Percentiles rank a stretch among this genome's conserved stretches.
Evolutionary conservation across 768 basidiomycete genomes (phyloP).

Genomic region (Lepiota subincarnata): DNA sequence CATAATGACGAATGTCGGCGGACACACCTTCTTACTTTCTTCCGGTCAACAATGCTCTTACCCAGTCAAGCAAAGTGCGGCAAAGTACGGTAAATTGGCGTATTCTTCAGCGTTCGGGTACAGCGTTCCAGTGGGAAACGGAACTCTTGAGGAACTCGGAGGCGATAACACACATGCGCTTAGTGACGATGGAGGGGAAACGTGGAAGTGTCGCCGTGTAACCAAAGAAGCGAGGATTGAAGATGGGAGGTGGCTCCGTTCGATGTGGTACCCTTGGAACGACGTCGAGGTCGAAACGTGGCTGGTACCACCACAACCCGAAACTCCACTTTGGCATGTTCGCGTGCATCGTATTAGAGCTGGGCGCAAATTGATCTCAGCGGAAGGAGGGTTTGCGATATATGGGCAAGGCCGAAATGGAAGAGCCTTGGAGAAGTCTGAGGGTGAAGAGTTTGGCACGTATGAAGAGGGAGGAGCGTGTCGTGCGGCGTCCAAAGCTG

Average conservation of each 20-base stretch:
- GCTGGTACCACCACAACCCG: slow-evolving; percentile 59
- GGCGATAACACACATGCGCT: slow-evolving; percentile 70
- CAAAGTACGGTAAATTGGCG: slow-evolving; percentile 76
- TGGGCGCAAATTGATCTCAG: slow-evolving; percentile 46
- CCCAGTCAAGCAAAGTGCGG: slow-evolving; percentile 71
- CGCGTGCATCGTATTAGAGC: slow-evolving; percentile 61
- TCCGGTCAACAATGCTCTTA: slow-evolving; percentile 80
- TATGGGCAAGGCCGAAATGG: slow-evolving; percentile 63
- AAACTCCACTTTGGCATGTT: slow-evolving; percentile 63
- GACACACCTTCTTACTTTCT: slow-evolving; percentile 68
- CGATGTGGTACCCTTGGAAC: slow-evolving; percentile 73
- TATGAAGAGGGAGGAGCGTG: slow-evolving; percentile 43
- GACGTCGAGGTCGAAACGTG: slow-evolving; percentile 73
- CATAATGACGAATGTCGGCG: slow-evolving; percentile 57
- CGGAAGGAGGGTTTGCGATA: slow-evolving; percentile 70
- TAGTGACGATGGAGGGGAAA: slow-evolving; percentile 66
- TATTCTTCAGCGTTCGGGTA: slow-evolving; percentile 80
- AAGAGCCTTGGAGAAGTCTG: slow-evolving; percentile 49
- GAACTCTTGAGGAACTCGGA: slow-evolving; percentile 66
- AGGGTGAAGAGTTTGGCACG: slow-evolving; percentile 42
- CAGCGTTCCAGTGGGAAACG: slow-evolving; percentile 63
- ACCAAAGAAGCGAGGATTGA: slow-evolving; percentile 59
- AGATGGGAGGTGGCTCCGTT: slow-evolving; percentile 50
- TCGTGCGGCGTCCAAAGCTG: slow-evolving; percentile 54
- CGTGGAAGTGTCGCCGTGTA: slow-evolving; percentile 64